phyloP scores from a whole-genome alignment of 257 asterid species.

The Mitragyna speciosa region DNA sequence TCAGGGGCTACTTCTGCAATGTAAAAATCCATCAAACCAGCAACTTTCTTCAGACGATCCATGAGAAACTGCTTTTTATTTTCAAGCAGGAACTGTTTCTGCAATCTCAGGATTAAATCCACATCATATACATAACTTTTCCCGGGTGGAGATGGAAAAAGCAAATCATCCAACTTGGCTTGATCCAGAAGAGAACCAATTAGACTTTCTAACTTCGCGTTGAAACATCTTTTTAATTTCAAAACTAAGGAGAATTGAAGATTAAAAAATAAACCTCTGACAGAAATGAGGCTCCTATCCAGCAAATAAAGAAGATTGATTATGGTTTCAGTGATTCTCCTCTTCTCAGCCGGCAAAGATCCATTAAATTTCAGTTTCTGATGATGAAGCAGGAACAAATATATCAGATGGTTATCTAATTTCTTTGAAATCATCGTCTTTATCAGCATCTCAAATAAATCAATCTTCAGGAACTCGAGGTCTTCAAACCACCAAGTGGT shows the following conservation, averaged over 20 bases:
- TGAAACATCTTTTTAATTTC: slow-evolving; percentile 23
- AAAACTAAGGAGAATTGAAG: slow-evolving; percentile 35
- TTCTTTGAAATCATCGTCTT: slow-evolving; percentile 38
- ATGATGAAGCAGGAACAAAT: slow-evolving; percentile 45
- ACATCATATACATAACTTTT: slow-evolving; percentile 44
- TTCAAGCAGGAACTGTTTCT: slow-evolving; percentile 32
- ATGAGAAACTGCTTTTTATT: slow-evolving; percentile 1
- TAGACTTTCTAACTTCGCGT: slow-evolving; percentile 38
- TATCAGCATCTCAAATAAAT: slow-evolving; percentile 33
- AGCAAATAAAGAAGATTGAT: slow-evolving; percentile 36
- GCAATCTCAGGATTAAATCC: slow-evolving; percentile 39
- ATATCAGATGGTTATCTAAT: slow-evolving; percentile 34
- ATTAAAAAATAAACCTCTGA: slow-evolving; percentile 37
- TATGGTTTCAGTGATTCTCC: slow-evolving; percentile 30
- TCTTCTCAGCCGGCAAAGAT: slow-evolving; percentile 21
- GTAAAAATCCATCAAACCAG: slow-evolving; percentile 47
- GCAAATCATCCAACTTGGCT: slow-evolving; percentile 60
- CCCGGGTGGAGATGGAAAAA: slow-evolving; percentile 37
- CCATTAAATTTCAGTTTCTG: slow-evolving; percentile 29
- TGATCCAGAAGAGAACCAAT: slow-evolving; percentile 52
- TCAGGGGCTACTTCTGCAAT: slow-evolving; percentile 69
- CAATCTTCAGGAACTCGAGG: slow-evolving; percentile 42
- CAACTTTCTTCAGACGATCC: slow-evolving; percentile 47
- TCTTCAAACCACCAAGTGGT: slow-evolving; percentile 40
- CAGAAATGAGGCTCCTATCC: slow-evolving; percentile 34